Conservation (phyloP, 306 rosid genomes). For the Nissolia schottii region DNA sequence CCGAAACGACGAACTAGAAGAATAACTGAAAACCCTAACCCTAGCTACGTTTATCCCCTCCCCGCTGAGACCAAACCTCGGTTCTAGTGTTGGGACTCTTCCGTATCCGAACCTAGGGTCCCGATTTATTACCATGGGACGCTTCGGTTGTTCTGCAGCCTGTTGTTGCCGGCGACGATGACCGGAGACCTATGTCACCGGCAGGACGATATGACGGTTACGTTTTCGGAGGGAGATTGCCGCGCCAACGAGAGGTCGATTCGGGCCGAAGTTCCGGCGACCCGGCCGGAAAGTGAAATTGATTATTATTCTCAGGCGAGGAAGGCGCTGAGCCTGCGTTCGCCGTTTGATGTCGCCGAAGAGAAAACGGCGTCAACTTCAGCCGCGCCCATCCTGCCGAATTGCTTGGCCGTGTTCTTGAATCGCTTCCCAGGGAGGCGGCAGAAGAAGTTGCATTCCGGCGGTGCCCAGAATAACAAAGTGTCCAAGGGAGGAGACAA, state of each 20-base stretch:
- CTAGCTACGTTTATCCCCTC: too few species aligned
- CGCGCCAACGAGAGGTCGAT: conserved; percentile 47
- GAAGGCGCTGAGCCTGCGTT: conserved; percentile 53
- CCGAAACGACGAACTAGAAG: too few species aligned
- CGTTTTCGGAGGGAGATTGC: conserved; percentile 23
- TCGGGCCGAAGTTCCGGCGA: conserved; percentile 22
- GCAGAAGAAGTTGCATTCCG: too few species aligned
- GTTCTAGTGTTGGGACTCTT: too few species aligned
- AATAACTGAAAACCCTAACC: too few species aligned
- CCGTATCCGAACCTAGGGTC: background rate
- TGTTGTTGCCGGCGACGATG: conserved; percentile 46
- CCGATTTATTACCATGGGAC: too few species aligned
- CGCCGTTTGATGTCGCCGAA: conserved; percentile 55
- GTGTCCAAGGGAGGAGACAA: too few species aligned
- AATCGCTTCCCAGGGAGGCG: too few species aligned
- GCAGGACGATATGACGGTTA: conserved; percentile 47
- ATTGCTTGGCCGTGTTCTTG: too few species aligned
- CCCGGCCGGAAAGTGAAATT: conserved; percentile 31
- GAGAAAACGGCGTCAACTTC: conserved; percentile 26
- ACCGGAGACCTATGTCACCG: conserved; percentile 67
- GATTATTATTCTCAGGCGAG: conserved; percentile 54
- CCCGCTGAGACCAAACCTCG: too few species aligned
- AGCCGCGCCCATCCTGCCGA: too few species aligned
- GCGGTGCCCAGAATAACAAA: too few species aligned
- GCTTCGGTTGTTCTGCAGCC: background rate